These are phyloP conservation scores for Sporothrix pseudoabietina DNA, from an alignment of 2,329 filamentous ascomycete species.

Conservation along the genomic window DNA sequence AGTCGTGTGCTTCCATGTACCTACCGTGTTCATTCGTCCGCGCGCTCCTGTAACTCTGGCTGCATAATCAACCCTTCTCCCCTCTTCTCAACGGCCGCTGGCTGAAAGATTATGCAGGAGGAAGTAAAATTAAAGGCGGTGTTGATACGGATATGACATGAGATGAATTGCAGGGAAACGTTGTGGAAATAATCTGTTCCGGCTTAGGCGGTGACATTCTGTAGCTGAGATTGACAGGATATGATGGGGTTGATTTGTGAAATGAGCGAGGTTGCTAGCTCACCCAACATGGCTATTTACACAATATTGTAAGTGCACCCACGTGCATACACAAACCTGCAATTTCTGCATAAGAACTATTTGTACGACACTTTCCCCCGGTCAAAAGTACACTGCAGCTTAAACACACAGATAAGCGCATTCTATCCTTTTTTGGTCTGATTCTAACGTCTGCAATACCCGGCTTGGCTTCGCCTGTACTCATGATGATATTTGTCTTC, in stretches of 20 bases:
- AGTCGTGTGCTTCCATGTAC: background rate
- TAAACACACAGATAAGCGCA: background rate
- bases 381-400: background rate
- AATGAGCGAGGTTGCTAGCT: background rate
- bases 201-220: too few species aligned
- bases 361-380: background rate
- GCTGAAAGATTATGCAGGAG: background rate
- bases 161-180: background rate
- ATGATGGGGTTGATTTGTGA: background rate
- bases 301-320: too few species aligned
- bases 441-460: background rate
- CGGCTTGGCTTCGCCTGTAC: background rate
- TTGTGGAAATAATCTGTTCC: too few species aligned
- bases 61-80: background rate
- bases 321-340: too few species aligned
- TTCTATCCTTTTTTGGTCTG: background rate
- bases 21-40: background rate
- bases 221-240: background rate
- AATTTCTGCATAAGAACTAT: too few species aligned
- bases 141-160: background rate
- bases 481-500: background rate
- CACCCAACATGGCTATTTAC: background rate
- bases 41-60: background rate
- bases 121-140: background rate
- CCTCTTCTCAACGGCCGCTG: background rate